A percentile compares a stretch with the other conserved stretches of the same genome.
Evolutionary conservation across 73 alveolate genomes (phyloP).

Genomic region (Paramecium pentaurelia): DNA sequence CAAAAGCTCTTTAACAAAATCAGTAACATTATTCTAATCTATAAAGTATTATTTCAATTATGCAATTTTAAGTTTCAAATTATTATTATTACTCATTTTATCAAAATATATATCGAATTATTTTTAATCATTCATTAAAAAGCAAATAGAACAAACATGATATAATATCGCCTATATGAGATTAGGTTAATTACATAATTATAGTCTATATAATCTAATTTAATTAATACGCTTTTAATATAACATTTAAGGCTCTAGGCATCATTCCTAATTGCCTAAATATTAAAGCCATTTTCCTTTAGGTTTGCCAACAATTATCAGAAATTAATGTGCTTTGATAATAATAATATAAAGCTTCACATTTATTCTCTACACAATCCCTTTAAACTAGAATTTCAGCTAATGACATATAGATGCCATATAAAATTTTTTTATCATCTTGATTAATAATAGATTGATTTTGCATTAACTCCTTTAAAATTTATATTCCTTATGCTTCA

Average conservation of each 20-base stretch:
- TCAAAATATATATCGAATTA: background rate
- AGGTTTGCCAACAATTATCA: background rate
- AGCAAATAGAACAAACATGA: background rate
- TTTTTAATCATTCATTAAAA: conserved; percentile 1
- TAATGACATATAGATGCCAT: conserved; percentile 6
- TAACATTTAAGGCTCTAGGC: conserved; percentile 2
- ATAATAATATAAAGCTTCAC: background rate
- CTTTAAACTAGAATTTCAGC: background rate
- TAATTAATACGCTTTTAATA: background rate
- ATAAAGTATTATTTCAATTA: background rate
- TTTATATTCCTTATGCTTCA: background rate
- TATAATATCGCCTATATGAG: background rate
- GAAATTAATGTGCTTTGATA: background rate
- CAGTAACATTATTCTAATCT: background rate
- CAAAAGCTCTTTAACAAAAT: background rate
- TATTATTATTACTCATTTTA: background rate
- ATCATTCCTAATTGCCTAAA: conserved; percentile 36
- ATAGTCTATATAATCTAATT: background rate
- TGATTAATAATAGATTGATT: background rate
- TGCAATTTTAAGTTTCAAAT: background rate
- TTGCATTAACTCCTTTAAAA: background rate
- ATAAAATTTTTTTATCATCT: background rate
- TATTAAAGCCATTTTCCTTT: background rate
- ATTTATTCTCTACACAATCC: background rate
- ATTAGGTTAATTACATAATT: background rate